Evolutionary conservation across 2,329 filamentous ascomycete genomes (phyloP), one percentile per base, ranked within the genome.

Genomic region (Nothophaeocryptopus gaeumannii): DNA sequence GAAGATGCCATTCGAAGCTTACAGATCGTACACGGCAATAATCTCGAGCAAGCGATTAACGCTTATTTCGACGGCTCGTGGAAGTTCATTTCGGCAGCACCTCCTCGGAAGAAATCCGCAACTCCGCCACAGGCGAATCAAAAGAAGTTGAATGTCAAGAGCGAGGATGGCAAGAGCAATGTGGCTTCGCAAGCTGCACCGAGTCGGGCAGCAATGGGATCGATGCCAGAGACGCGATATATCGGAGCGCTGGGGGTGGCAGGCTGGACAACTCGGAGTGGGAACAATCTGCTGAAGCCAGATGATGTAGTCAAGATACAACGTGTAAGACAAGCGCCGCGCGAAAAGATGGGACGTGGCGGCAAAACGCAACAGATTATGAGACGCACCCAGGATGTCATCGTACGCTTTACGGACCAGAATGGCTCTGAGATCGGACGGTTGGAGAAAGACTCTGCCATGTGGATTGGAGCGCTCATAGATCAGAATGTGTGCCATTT

Each of bases 171-270:
- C 8, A 47, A 42, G 16, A 43, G 35, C 12, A 47, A 39, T 40
- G 44, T 32, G 9, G 32, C 13, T 3, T 33, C 44, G 5, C 35
- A 44, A n/a, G 40, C 53, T 15, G 40, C 53, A 39, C 46, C 45
- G 56, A 50, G 41, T 11, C n/a, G 55, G 51, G 45, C 50, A 14
- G 45, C 55, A 2, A 39, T 67, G 12, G 45, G 62, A 38, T 60
- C 60, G 10, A 80, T 78, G 74, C 83, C 84, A 0, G 62, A 71
- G 1, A 77, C 75, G 58, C 74, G 93, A 63, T 99, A 97, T 62
- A 81, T 97, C 53, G 93, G 93, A 13, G 89, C 90, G 0, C 93
- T 97, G 69, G 93, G 93, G 8, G 90, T 88, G 4, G 89, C 86
- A 46, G 93, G 85, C 4, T 99, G 93, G 93, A 85, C 89, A 5